These are phyloP conservation scores for Plasmodium knowlesi DNA, from an alignment of 169 alveolate genomes.

Conservation along the genomic window DNA sequence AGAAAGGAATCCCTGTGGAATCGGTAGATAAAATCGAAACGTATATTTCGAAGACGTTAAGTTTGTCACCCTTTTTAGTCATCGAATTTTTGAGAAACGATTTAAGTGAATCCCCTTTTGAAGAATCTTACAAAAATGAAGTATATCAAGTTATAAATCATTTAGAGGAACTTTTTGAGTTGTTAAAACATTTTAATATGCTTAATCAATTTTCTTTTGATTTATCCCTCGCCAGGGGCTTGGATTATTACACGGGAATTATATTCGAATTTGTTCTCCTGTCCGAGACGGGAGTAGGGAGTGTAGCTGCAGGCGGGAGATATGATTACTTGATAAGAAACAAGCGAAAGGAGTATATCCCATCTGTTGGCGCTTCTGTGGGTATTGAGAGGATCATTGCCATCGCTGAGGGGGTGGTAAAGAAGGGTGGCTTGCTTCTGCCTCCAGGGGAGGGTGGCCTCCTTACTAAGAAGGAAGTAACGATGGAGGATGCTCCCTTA, in stretches of 20 bases:
- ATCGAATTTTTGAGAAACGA: conserved; percentile 82
- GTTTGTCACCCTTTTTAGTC: conserved; percentile 82
- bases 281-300: conserved; percentile 90
- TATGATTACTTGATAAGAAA: conserved; percentile 95
- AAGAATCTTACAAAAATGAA: conserved; percentile 70
- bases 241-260: conserved; percentile 98
- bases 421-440: conserved; percentile 27
- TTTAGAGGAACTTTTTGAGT: conserved; percentile 79
- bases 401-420: conserved; percentile 76
- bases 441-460: neutral
- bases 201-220: conserved; percentile 86
- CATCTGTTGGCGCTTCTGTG: conserved; percentile 96
- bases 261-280: conserved; percentile 95
- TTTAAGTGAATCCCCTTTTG: conserved; percentile 60
- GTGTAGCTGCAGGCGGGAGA: conserved; percentile 98
- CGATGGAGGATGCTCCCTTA: neutral
- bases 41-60: conserved; percentile 88
- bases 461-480: neutral
- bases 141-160: conserved; percentile 45
- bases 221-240: conserved; percentile 96
- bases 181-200: conserved; percentile 73
- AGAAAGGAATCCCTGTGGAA: conserved; percentile 91
- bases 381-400: conserved; percentile 96
- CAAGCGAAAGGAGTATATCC: conserved; percentile 90
- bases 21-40: conserved; percentile 87